Evolutionary conservation across 345 rosid species (phyloP), one percentile per base, ranked within the genome.

Genomic region (Ricinus communis): DNA sequence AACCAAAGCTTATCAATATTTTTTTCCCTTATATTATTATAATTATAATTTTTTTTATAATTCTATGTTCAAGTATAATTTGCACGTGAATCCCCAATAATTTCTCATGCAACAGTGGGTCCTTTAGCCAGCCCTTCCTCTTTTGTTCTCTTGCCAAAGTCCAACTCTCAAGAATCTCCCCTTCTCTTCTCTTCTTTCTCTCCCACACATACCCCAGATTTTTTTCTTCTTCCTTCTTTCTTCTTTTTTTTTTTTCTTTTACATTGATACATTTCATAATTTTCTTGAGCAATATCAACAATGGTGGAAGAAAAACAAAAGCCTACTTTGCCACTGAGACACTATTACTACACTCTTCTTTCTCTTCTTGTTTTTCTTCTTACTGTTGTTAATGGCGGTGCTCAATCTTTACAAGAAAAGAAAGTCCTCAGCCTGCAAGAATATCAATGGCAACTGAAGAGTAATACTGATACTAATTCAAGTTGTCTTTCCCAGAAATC

Each of bases 31-130:
- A n/a, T 33, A 33, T 33, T 33, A 33, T 33, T 33, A 6, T 33
- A 33, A 33, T 33, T 33, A 33, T 33, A 33, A 2, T 33, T 2
- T 33, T 33, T 2, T 33, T 33, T 33, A 6, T 2, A 33, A 33
- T 33, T 33, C 38, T 33, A 33, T 33, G 38, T 6, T 33, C 38
- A 33, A 33, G 47, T 43, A 43, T 43, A 12, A 43, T 1, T 16
- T 71, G 85, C 92, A 82, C 81, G 92, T 88, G 92, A 88, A 82
- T 76, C 82, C 80, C 73, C 93, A 86, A 86, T 86, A 86, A 88
- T 80, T 82, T 80, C 67, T 79, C 87, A 82, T 85, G 85, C 87
- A 85, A 38, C 68, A 62, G 82, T 80, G 85, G 85, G 79, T 67
- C 82, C 79, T 74, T 51, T 5, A 41, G 76, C 86, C 87, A 80